Conservation (phyloP, 208 protist genomes). For the Crithidia fasciculata region DNA sequence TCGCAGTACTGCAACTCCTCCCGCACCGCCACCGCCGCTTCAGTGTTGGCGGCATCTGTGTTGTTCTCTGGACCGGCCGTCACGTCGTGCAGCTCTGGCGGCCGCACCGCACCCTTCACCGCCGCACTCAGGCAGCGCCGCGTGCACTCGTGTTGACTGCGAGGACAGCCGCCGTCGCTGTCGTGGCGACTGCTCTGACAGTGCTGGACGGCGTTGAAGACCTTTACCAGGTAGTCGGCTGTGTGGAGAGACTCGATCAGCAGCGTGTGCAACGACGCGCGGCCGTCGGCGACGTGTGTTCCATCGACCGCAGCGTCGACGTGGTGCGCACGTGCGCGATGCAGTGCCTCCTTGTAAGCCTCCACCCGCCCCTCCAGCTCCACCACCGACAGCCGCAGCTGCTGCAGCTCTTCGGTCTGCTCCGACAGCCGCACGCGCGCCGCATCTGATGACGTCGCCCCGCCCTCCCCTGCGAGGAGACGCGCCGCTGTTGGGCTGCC, state of each 20-base stretch:
- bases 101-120: constrained; percentile 41
- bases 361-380: constrained; percentile 53
- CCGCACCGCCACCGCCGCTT: constrained; percentile 49
- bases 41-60: constrained; percentile 19
- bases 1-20: constrained; percentile 79
- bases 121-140: constrained; percentile 57
- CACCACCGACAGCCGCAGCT: constrained; percentile 38
- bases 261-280: constrained; percentile 35
- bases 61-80: constrained; percentile 37
- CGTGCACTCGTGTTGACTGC: constrained; percentile 41
- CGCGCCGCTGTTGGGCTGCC: neutral
- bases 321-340: constrained; percentile 12
- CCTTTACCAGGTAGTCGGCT: constrained; percentile 71
- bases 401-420: constrained; percentile 34
- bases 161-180: constrained; percentile 34
- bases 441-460: neutral
- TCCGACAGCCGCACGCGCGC: constrained; percentile 25
- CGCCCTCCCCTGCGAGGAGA: constrained; percentile 4
- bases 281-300: constrained; percentile 4
- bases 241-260: constrained; percentile 54
- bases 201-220: constrained; percentile 75
- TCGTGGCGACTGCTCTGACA: constrained; percentile 40
- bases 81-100: constrained; percentile 31
- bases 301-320: neutral
- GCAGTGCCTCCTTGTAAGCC: constrained; percentile 57